phyloP scores from a whole-genome alignment of 257 asterid species.

The Gardenia jasminoides region DNA sequence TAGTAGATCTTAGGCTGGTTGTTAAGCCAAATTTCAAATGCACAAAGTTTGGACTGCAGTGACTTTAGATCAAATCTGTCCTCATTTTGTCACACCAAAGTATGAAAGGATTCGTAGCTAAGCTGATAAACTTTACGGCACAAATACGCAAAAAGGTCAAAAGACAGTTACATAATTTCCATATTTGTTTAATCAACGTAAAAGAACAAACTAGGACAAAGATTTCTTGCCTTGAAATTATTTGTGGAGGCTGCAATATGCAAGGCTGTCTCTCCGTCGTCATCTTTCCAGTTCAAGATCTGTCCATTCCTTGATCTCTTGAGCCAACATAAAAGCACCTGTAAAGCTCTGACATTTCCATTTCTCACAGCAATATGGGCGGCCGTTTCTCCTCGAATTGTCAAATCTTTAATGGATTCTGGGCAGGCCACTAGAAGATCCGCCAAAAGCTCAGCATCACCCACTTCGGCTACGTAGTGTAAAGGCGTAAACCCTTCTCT shows the following conservation, averaged over 20 bases:
- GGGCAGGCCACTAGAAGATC: conserved; percentile 12
- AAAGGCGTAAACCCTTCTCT: conserved; percentile 12
- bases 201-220: not conserved
- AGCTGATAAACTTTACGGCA: no score
- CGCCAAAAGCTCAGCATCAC: conserved; percentile 6
- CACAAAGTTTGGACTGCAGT: no score
- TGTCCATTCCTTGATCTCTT: not conserved
- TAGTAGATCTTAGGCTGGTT: no score
- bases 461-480: conserved; percentile 17
- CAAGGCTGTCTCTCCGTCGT: conserved; percentile 12
- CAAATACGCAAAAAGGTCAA: no score
- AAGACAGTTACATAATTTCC: not conserved
- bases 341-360: conserved; percentile 13
- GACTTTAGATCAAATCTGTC: no score
- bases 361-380: conserved; percentile 23
- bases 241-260: conserved; percentile 23
- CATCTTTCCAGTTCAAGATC: conserved; percentile 13
- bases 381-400: conserved; percentile 10
- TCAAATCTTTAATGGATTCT: conserved; percentile 18
- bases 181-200: not conserved
- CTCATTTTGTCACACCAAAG: no score
- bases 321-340: conserved; percentile 25
- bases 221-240: conserved; percentile 12
- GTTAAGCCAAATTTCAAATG: no score
- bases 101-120: no score